phyloP scores from a whole-genome alignment of 495 filamentous ascomycete species.

The Pyronema domesticum region DNA sequence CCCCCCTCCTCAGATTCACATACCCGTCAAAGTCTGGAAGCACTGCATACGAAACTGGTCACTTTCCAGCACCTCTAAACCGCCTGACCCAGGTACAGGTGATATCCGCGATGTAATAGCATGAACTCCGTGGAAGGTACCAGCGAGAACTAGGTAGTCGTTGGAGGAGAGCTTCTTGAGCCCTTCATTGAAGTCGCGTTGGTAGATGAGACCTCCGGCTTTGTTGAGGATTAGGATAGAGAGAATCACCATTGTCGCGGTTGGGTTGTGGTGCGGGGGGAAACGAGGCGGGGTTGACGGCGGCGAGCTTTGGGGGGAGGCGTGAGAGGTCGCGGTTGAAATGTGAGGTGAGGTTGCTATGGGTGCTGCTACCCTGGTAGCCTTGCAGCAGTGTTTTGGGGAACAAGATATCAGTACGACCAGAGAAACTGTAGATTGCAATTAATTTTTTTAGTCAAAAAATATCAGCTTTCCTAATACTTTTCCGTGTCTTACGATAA shows the following conservation, averaged over 20 bases:
- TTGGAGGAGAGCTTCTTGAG: conserved; percentile 79
- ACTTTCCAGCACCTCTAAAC: conserved; percentile 79
- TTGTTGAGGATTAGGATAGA: conserved; percentile 95
- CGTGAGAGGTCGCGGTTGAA: too few species aligned
- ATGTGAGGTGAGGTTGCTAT: too few species aligned
- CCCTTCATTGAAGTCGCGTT: conserved; percentile 69
- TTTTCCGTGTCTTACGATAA: too few species aligned
- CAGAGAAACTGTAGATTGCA: too few species aligned
- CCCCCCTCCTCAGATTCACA: neutral
- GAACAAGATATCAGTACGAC: too few species aligned
- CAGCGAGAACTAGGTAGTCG: conserved; percentile 91
- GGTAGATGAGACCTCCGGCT: conserved; percentile 88
- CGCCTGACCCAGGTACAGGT: conserved; percentile 36
- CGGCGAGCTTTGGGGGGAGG: too few species aligned
- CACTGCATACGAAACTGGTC: conserved; percentile 85
- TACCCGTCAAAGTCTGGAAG: conserved; percentile 67
- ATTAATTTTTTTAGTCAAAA: too few species aligned
- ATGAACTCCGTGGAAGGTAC: conserved; percentile 94
- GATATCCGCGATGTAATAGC: conserved; percentile 73
- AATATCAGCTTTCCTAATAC: too few species aligned
- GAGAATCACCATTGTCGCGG: conserved; percentile 52
- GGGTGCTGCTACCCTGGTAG: too few species aligned
- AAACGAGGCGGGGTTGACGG: too few species aligned
- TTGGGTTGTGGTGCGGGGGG: conserved; percentile 2
- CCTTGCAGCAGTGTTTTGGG: too few species aligned